phyloP scores from a whole-genome alignment of 495 filamentous ascomycete species.

The Lasiosphaeria hispida region DNA sequence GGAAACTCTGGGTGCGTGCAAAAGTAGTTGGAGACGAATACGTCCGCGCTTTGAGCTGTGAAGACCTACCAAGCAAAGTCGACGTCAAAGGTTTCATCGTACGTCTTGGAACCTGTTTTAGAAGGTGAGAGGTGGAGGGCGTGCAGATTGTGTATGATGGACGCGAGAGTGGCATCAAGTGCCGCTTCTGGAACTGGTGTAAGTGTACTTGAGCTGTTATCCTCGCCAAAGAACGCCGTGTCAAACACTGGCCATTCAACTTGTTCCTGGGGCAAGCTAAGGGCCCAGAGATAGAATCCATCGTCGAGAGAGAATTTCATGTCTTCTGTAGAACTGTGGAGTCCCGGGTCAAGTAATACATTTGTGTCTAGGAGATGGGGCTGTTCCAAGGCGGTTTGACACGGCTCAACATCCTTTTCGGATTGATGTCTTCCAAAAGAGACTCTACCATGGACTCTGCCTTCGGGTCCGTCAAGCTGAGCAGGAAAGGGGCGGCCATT shows the following conservation, averaged over 20 bases:
- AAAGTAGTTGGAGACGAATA: slow-evolving; percentile 15
- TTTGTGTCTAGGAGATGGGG: too few relatives aligned
- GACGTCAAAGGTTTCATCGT: slow-evolving; percentile 20
- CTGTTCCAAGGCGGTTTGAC: too few relatives aligned
- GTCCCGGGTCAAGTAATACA: too few relatives aligned
- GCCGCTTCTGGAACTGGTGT: too few relatives aligned
- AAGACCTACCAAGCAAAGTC: slow-evolving; percentile 27
- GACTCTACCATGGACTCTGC: slow-evolving; percentile 15
- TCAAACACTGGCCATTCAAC: too few relatives aligned
- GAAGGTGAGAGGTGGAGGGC: not conserved
- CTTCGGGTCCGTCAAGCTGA: slow-evolving; percentile 14
- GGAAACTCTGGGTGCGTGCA: slow-evolving; percentile 14
- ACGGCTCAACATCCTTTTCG: too few relatives aligned
- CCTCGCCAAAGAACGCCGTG: too few relatives aligned
- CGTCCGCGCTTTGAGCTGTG: slow-evolving; percentile 19
- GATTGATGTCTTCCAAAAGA: too few relatives aligned
- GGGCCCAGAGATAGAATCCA: not conserved
- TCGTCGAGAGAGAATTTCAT: not conserved
- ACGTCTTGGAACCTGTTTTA: not conserved
- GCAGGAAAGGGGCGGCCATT: slow-evolving; percentile 14
- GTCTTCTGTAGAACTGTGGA: too few relatives aligned
- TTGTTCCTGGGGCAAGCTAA: not conserved
- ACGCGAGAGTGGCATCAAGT: not conserved
- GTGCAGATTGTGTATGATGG: not conserved
- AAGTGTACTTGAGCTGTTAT: too few relatives aligned